A percentile compares a stretch with the other conserved stretches of the same genome.
These are phyloP conservation scores for Alternaria hordeiaustralica DNA, from an alignment of 2,329 filamentous ascomycete species.

Conservation along the genomic window DNA sequence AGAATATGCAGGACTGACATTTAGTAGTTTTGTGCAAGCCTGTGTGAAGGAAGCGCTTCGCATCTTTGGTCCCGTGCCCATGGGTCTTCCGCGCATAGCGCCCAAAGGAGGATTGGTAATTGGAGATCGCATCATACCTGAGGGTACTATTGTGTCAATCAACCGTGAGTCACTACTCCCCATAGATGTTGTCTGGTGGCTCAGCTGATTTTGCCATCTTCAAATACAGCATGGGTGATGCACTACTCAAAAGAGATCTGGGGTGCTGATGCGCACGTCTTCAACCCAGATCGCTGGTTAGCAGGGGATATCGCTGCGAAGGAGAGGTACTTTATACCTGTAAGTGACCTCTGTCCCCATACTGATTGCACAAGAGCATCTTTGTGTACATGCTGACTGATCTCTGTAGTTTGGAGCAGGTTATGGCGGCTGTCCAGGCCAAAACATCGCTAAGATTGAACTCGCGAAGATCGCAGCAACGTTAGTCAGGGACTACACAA, in stretches of 20 bases:
- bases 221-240: background rate
- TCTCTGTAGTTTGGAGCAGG: constrained; percentile 44
- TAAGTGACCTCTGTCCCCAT: background rate
- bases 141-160: background rate
- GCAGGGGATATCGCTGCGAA: background rate
- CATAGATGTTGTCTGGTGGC: too few species aligned
- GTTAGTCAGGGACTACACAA: constrained; percentile 43
- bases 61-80: constrained; percentile 39
- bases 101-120: constrained; percentile 43
- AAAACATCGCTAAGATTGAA: constrained; percentile 47
- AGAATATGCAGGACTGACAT: background rate
- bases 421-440: constrained; percentile 47
- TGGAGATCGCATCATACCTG: background rate
- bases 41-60: constrained; percentile 47
- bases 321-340: background rate
- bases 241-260: background rate
- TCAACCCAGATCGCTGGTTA: background rate
- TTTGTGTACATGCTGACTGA: background rate
- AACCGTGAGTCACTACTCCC: too few species aligned
- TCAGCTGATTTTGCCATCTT: too few species aligned
- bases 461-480: constrained; percentile 45
- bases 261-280: background rate
- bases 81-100: constrained; percentile 39
- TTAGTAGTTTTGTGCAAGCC: constrained; percentile 8
- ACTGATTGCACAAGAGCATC: accelerated